These are phyloP conservation scores for Tephrocybe sp. DNA, from an alignment of 768 basidiomycete genomes.

Conservation along the genomic window DNA sequence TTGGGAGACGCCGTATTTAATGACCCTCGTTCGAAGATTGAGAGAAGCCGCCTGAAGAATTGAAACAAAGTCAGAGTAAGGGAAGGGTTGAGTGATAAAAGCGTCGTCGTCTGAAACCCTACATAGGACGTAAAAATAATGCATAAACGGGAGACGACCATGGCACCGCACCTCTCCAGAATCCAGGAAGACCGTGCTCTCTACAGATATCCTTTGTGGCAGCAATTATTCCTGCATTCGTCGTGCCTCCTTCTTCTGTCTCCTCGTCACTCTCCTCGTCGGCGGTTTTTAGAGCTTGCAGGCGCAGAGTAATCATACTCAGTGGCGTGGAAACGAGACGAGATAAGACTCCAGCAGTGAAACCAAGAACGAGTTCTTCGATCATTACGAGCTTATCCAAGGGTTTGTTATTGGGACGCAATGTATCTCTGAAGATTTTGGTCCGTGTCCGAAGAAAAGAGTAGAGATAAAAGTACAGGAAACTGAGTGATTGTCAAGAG, in stretches of 20 bases:
- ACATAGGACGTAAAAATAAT: neutral
- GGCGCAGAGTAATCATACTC: constrained; percentile 51
- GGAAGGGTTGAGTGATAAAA: constrained; percentile 55
- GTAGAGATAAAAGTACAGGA: constrained; percentile 61
- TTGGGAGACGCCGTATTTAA: neutral
- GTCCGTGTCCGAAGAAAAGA: constrained; percentile 44
- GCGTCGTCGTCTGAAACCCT: constrained; percentile 50
- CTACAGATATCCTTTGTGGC: constrained; percentile 42
- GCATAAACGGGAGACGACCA: neutral
- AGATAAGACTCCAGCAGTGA: constrained; percentile 54
- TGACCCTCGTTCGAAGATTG: constrained; percentile 13
- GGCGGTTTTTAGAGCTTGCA: constrained; percentile 43
- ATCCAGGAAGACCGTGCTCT: constrained; percentile 48
- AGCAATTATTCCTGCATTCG: neutral
- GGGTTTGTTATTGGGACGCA: constrained; percentile 7
- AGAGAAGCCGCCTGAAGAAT: constrained; percentile 40
- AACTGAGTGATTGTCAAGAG: constrained; percentile 29
- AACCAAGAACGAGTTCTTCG: constrained; percentile 55
- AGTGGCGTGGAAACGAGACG: constrained; percentile 54
- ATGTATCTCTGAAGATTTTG: constrained; percentile 7
- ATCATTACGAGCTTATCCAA: constrained; percentile 34
- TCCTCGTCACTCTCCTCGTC: constrained; percentile 26
- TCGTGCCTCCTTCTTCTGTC: too few relatives aligned
- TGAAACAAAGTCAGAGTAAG: constrained; percentile 56
- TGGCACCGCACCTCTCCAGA: constrained; percentile 48